A percentile compares a stretch with the other conserved stretches of the same genome.
Evolutionary conservation across 495 filamentous ascomycete genomes (phyloP).

Genomic region (Choiromyces venosus): DNA sequence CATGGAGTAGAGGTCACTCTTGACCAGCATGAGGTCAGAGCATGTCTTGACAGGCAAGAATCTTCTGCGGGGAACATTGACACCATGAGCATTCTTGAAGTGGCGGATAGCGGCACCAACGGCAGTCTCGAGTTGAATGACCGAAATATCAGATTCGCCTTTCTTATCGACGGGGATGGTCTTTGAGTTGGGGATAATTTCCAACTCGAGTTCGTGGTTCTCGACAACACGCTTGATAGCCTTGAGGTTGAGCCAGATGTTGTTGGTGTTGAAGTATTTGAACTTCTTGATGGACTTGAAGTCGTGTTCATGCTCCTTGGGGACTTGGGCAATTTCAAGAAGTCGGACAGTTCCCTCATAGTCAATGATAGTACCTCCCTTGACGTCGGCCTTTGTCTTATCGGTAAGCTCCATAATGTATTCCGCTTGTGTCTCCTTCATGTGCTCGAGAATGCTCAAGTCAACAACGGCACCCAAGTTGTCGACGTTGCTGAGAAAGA

Average conservation of each 20-base stretch:
- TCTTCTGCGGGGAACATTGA: constrained; percentile 94
- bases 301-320: constrained; percentile 98
- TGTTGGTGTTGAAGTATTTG: constrained; percentile 99
- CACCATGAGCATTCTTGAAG: constrained; percentile 96
- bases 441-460: constrained; percentile 95
- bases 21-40: constrained; percentile 99
- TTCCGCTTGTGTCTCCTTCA: constrained; percentile 90
- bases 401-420: constrained; percentile 99
- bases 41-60: constrained; percentile 99
- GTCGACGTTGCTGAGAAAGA: constrained; percentile 99
- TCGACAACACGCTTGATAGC: constrained; percentile 98
- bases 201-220: constrained; percentile 97
- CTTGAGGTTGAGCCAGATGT: constrained; percentile 98
- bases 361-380: constrained; percentile 99
- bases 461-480: constrained; percentile 98
- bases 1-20: constrained; percentile 98
- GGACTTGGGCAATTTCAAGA: constrained; percentile 98
- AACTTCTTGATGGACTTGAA: constrained; percentile 99
- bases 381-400: constrained; percentile 99
- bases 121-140: constrained; percentile 96
- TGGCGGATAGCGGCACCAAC: constrained; percentile 98
- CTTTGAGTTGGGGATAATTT: constrained; percentile 99
- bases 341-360: constrained; percentile 94
- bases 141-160: constrained; percentile 94
- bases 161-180: constrained; percentile 98